Percentiles rank a stretch among this genome's conserved stretches.
phyloP scores from a whole-genome alignment of 257 asterid species.

The Solanum peruvianum region DNA sequence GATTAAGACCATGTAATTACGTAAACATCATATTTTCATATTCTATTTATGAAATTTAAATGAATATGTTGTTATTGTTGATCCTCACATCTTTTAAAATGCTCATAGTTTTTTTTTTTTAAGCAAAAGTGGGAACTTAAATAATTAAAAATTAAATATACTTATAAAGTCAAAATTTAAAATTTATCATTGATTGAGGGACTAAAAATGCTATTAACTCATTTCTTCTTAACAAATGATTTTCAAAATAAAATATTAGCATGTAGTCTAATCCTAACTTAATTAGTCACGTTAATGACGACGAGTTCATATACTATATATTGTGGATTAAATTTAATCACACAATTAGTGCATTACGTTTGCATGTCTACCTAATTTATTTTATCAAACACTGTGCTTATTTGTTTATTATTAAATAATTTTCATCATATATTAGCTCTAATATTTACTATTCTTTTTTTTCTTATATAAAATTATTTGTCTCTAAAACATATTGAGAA shows the following conservation, averaged over 20 bases:
- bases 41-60: no score
- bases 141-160: background rate
- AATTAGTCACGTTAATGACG: background rate
- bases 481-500: background rate
- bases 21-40: background rate
- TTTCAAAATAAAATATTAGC: background rate
- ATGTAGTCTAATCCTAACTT: background rate
- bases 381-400: background rate
- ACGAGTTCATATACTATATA: background rate
- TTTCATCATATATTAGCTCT: background rate
- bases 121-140: background rate
- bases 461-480: background rate
- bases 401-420: background rate
- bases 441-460: background rate
- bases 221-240: background rate
- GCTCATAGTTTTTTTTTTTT: background rate
- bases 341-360: background rate
- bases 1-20: no score
- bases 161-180: background rate
- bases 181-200: background rate
- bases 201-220: background rate
- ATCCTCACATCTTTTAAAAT: background rate
- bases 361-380: background rate
- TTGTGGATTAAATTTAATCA: background rate
- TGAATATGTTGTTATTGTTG: no score